Evolutionary conservation across 495 filamentous ascomycete species (phyloP), one percentile per base, ranked within the genome.

Genomic region (Talaromyces liani): DNA sequence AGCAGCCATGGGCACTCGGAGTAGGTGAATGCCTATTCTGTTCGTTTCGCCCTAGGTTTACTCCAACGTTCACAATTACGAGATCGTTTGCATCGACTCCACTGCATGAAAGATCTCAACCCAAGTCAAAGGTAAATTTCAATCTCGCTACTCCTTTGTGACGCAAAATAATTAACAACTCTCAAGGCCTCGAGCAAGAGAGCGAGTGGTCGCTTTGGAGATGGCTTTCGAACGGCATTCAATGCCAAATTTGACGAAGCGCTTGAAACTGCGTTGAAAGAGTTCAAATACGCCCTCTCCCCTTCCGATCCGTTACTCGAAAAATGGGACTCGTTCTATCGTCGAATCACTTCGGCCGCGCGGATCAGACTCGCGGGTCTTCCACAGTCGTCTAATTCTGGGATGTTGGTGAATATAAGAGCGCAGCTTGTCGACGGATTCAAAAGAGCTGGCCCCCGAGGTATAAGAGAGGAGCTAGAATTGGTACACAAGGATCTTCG

Each of bases 381-480:
- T 3, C 49, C 2, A 57, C 33, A 41, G 39, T 27, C 27, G 6
- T 22, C 62, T 4, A 68, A 70, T 63, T 53, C 18, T 34, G 66
- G 71, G n/a, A 51, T 68, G 3, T 63, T 77, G 53, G 66, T 45
- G 9, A 61, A 72, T 2, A 36, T 72, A 16, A 79, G 75, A 57
- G 7, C 25, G 7, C 64, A 72, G 8, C 72, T 92, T 55, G 82
- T 82, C 65, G 78, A 81, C 55, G 81, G 84, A 8, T 91, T 85
- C 65, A 69, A 86, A 33, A 70, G 73, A 31, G 64, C 61, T 2
- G 84, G 86, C 20, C 16, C 74, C 1, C 16, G 33, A 0, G 87
- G 80, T 3, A 70, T 92, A 39, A 70, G 16, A 67, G 69, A 12
- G 84, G 89, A 73, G 66, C 95, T 58, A 79, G 80, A 64, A 87